Evolutionary conservation across 2,329 filamentous ascomycete genomes (phyloP), one percentile per base, ranked within the genome.

Genomic region (Diplodia mutila): DNA sequence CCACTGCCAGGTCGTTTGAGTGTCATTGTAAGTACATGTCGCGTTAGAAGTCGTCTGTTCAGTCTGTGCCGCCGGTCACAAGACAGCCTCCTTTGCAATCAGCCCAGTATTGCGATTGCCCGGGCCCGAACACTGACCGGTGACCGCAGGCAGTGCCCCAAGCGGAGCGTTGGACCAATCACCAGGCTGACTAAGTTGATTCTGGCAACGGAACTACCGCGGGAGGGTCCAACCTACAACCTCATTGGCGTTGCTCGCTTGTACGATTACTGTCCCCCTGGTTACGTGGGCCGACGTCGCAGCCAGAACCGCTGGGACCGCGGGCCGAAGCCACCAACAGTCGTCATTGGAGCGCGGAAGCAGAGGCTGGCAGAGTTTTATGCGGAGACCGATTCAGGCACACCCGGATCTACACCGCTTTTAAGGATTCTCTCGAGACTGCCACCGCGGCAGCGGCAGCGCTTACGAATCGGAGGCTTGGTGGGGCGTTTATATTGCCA

Each of bases 361-460:
- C 57, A 63, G 29, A 63, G 12, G 49, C 39, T 63, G 49, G 59
- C 39, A 63, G 29, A 63, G n/a, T 51, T 51, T 63, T 34, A 51
- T 25, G 42, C 42, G 59, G 59, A 29, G 59, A 27, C 59, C 59
- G 59, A 63, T 63, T 63, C 59, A 63, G 59, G 59, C 49, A 63
- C 59, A 63, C 59, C 59, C 59, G 59, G 59, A 63, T 63, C 59
- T 63, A 63, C 59, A 63, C 59, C 59, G 59, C 59, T 63, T 63
- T 52, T 63, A 37, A 63, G 27, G 46, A 63, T 51, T 63, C 42
- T 37, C 46, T 51, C 59, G 59, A 63, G 46, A 51, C 39, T 46
- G 42, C 42, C 42, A 46, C 42, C 8, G 59, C 57, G 8, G 57
- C 57, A 39, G 57, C 57, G 57, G 57, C 39, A 37, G 39, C 46